Base-by-base conservation (phyloP, 1,139 yeast species). In the Hyphopichia wangnamkhiaoensis region DNA sequence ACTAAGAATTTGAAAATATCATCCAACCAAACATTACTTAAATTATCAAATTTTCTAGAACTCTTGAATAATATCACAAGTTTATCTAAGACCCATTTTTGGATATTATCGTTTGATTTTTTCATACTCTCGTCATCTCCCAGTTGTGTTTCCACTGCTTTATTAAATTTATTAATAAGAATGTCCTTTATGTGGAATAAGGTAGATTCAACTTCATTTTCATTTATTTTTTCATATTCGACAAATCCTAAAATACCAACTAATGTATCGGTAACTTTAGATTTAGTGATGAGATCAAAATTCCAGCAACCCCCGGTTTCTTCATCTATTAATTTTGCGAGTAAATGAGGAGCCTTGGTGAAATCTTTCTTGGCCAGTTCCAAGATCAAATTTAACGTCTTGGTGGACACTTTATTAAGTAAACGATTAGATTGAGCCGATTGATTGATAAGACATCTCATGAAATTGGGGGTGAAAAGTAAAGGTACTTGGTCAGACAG, bases 371-470 rank as follows among this genome's bases (percentile, higher is more conserved):
- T 44, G 10, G 76, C 59, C 4, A 56, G 65, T 1, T 64, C 64
- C 2, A 72, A 61, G 14, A 88, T 65, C 6, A 59, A 45, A 10
- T 64, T 57, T 41, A 85, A 61, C 0, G 78, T 72, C 42, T 67
- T 72, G 39, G 73, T 73, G 0, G 96, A 83, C 25, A 85, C 71
- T 46, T 81, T 84, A 61, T 87, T 75, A 40, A 91, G 69, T 46
- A 81, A 61, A 41, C 96, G 72, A 42, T 80, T 82, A 9, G 73
- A 55, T 43, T 86, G 84, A 1, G 88, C 70, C 3, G 87, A 68
- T 56, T 91, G 98, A 58, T 89, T 87, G 44, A 88, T 81, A 36
- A 91, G 63, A 15, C 88, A 77, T 53, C 95, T 74, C 66, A 86
- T 60, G 26, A 91, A 69, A 58, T 91, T 89, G 18, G 80, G 80